These are phyloP conservation scores for Entomophthora muscae DNA, from an alignment of 371 early-diverging fungal species.

Conservation along the genomic window DNA sequence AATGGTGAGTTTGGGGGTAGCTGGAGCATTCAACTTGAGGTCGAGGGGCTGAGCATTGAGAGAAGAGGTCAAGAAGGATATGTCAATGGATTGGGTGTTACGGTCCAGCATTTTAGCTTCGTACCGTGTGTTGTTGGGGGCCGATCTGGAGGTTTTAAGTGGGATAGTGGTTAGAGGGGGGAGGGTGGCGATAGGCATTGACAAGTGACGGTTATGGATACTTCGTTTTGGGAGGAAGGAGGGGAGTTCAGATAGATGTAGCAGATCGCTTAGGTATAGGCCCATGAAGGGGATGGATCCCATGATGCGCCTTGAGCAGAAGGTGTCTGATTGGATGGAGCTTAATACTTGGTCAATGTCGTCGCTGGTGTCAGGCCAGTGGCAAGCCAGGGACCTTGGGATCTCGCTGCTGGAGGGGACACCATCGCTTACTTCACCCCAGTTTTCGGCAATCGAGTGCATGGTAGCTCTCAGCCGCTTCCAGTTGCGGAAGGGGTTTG, in stretches of 20 bases:
- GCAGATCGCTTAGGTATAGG: neutral
- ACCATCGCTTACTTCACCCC: slow-evolving; percentile 16
- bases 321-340: neutral
- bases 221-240: neutral
- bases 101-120: too few relatives aligned
- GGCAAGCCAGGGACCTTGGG: too few relatives aligned
- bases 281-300: slow-evolving; percentile 1
- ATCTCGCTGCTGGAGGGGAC: neutral
- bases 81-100: too few relatives aligned
- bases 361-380: neutral
- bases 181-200: neutral
- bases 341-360: neutral
- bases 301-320: neutral
- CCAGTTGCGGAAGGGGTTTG: slow-evolving; percentile 39
- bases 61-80: too few relatives aligned
- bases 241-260: slow-evolving; percentile 1
- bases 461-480: slow-evolving; percentile 37
- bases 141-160: neutral
- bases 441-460: slow-evolving; percentile 35
- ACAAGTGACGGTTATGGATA: neutral
- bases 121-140: neutral
- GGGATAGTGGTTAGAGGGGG: neutral
- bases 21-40: neutral
- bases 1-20: neutral
- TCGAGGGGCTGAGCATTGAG: neutral